Conservation (phyloP, 495 filamentous ascomycete species). For the Pseudoneurospora amorphoporcata region DNA sequence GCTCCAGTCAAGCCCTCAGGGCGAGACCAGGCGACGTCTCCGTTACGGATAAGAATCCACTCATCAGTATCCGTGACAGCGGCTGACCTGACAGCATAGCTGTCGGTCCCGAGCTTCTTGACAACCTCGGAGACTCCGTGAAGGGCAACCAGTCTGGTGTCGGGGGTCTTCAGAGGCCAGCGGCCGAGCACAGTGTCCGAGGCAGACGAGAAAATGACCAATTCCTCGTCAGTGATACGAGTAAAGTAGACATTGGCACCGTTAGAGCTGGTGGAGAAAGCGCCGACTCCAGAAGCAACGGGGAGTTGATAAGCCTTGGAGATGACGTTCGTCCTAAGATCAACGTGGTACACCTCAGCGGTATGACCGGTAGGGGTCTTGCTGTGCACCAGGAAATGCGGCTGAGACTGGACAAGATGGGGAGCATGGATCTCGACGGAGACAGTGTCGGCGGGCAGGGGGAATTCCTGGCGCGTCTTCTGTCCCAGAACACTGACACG, state of each 20-base stretch:
- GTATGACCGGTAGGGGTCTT: slow-evolving; percentile 59
- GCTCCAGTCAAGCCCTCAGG: slow-evolving; percentile 69
- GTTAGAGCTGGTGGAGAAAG: slow-evolving; percentile 67
- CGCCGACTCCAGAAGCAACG: slow-evolving; percentile 53
- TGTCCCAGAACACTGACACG: slow-evolving; percentile 74
- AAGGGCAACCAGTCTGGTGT: slow-evolving; percentile 33
- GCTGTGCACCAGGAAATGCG: slow-evolving; percentile 81
- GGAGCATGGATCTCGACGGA: slow-evolving; percentile 66
- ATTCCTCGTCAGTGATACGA: slow-evolving; percentile 59
- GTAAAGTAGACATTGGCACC: slow-evolving; percentile 84
- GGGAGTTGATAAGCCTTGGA: slow-evolving; percentile 69
- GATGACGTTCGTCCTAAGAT: slow-evolving; percentile 53
- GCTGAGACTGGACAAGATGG: slow-evolving; percentile 52
- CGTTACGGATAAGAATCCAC: slow-evolving; percentile 76
- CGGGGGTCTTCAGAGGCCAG: slow-evolving; percentile 46
- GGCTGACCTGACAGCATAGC: slow-evolving; percentile 69
- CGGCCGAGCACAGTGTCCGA: slow-evolving; percentile 66
- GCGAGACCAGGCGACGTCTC: slow-evolving; percentile 68
- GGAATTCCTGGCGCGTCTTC: slow-evolving; percentile 47
- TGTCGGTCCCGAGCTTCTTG: slow-evolving; percentile 39
- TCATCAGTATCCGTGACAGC: slow-evolving; percentile 59
- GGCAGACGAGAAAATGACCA: slow-evolving; percentile 61
- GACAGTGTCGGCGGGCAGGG: slow-evolving; percentile 49
- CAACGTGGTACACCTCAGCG: slow-evolving; percentile 78
- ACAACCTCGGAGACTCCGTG: slow-evolving; percentile 80